Conservation (phyloP, 768 basidiomycete species). For the Phylloporus sp. region DNA sequence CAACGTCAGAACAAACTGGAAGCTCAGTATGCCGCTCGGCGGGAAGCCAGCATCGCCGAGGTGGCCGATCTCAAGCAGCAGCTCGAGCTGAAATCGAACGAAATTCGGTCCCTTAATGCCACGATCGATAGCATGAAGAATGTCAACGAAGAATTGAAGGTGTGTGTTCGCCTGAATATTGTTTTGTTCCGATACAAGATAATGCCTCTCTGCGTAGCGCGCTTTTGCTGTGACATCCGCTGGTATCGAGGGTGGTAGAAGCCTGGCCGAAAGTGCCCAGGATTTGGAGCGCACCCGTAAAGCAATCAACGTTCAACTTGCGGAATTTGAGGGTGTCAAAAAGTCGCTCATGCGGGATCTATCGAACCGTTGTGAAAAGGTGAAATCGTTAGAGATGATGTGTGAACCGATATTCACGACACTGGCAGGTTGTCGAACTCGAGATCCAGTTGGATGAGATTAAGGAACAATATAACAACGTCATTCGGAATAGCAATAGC, state of each 20-base stretch:
- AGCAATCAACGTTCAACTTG: constrained; percentile 94
- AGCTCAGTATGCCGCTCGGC: constrained; percentile 87
- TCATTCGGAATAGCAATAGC: constrained; percentile 96
- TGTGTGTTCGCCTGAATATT: constrained; percentile 31
- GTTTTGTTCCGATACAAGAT: constrained; percentile 2
- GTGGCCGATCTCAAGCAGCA: constrained; percentile 85
- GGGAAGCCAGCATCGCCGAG: constrained; percentile 84
- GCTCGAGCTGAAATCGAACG: constrained; percentile 75
- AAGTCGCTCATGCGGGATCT: constrained; percentile 98
- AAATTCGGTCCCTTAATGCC: constrained; percentile 77
- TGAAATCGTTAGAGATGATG: constrained; percentile 29
- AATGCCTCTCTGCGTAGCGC: constrained; percentile 49
- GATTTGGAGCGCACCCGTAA: constrained; percentile 96
- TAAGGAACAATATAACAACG: constrained; percentile 98
- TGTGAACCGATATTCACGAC: constrained; percentile 9
- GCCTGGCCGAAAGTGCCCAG: constrained; percentile 93
- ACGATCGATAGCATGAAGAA: constrained; percentile 91
- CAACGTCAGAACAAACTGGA: constrained; percentile 79
- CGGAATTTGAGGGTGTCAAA: constrained; percentile 98
- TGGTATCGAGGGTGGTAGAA: constrained; percentile 95
- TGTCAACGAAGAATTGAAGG: constrained; percentile 98
- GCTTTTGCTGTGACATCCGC: constrained; percentile 96
- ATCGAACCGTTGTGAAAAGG: constrained; percentile 99
- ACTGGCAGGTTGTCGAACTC: constrained; percentile 85
- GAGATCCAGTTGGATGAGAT: constrained; percentile 99